These are phyloP conservation scores for Acephala macrosclerotiorum DNA, from an alignment of 2,329 filamentous ascomycete genomes.

Conservation along the genomic window DNA sequence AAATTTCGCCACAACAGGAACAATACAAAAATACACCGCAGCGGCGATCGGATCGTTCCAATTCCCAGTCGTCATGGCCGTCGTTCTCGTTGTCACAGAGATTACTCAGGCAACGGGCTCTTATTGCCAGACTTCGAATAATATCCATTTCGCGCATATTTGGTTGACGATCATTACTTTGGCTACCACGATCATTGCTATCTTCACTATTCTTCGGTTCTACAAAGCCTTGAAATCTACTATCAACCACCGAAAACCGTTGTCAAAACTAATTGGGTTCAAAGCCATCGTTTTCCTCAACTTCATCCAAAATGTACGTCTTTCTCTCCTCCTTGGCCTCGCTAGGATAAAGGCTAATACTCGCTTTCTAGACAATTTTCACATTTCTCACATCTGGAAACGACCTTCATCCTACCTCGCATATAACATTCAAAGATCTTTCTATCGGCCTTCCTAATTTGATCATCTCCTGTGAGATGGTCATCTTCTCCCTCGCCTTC, in stretches of 20 bases:
- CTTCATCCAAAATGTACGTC: slow-evolving; percentile 31
- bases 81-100: slow-evolving; percentile 40
- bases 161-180: slow-evolving; percentile 35
- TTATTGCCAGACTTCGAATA: slow-evolving; percentile 45
- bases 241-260: slow-evolving; percentile 20
- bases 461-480: slow-evolving; percentile 30
- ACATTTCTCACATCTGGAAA: slow-evolving; percentile 25
- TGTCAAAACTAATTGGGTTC: slow-evolving; percentile 30
- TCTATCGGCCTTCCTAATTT: slow-evolving; percentile 29
- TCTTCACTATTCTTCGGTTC: slow-evolving; percentile 27
- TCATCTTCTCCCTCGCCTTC: slow-evolving; percentile 27
- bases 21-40: slow-evolving; percentile 26
- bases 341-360: not conserved
- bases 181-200: slow-evolving; percentile 25
- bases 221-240: slow-evolving; percentile 26
- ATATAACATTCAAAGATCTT: slow-evolving; percentile 30
- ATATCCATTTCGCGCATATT: slow-evolving; percentile 47
- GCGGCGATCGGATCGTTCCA: slow-evolving; percentile 47
- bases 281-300: slow-evolving; percentile 31
- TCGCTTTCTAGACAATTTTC: slow-evolving; percentile 22
- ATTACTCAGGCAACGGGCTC: slow-evolving; percentile 43
- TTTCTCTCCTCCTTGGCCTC: not conserved
- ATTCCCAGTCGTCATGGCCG: slow-evolving; percentile 47
- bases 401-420: slow-evolving; percentile 25
- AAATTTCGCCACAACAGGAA: slow-evolving; percentile 45